A percentile compares a stretch with the other conserved stretches of the same genome.
These are phyloP conservation scores for Zoysia matrella DNA, from an alignment of 202 grass and related monocot genomes.

Conservation along the genomic window DNA sequence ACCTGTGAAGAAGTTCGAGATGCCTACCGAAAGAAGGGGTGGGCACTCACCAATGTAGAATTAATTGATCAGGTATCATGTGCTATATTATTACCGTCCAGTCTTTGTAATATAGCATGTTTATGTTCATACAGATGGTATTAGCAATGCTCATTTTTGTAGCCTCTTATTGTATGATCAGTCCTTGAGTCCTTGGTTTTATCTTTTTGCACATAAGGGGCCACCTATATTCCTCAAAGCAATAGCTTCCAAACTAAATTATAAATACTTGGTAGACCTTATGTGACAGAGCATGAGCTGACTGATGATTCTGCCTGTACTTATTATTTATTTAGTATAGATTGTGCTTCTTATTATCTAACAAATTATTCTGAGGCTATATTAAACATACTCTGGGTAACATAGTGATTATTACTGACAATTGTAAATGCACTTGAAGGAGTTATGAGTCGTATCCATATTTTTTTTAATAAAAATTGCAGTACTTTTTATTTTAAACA, in stretches of 20 bases:
- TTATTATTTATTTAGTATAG: not conserved
- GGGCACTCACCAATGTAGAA: constrained; percentile 78
- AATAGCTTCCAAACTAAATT: not conserved
- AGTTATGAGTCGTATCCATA: not conserved
- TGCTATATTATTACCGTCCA: constrained; percentile 10
- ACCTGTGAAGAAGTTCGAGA: constrained; percentile 96
- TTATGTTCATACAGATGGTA: constrained; percentile 39
- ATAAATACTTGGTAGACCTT: not conserved
- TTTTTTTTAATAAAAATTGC: not conserved
- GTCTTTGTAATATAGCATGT: not conserved
- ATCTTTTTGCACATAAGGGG: constrained; percentile 23
- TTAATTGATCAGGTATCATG: constrained; percentile 78
- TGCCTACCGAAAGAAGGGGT: constrained; percentile 87
- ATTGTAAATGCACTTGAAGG: not conserved
- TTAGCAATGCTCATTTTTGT: constrained; percentile 21
- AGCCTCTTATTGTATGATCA: constrained; percentile 12
- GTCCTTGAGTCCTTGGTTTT: constrained; percentile 12
- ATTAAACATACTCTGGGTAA: not conserved
- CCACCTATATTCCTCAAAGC: not conserved
- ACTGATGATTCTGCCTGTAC: constrained; percentile 9
- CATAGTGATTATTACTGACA: not conserved
- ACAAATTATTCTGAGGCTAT: constrained; percentile 17
- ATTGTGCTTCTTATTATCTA: constrained; percentile 26
- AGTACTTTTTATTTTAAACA: not conserved
- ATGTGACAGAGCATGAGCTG: constrained; percentile 15